Base-by-base conservation (phyloP, 2,329 filamentous ascomycete genomes). In the Plenodomus biglobosus region DNA sequence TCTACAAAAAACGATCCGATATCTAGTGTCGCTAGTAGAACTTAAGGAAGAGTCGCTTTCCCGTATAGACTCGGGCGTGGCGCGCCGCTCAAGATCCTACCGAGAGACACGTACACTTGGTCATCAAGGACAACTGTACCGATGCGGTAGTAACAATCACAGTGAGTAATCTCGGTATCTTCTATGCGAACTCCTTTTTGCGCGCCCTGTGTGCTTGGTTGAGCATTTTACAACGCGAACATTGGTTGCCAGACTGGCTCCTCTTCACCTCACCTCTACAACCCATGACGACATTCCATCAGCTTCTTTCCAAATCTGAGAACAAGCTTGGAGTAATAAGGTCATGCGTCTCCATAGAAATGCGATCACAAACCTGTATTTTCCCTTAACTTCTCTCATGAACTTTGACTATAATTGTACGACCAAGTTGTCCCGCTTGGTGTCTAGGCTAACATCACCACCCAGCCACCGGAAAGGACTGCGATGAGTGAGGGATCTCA, bases 401-500 rank as follows among this genome's bases (percentile, higher is more conserved):
- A 10, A 24, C 22, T 24, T 24, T 10, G 10, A 24, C 5, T 11
- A 32, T 15, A 32, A 3, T 11, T 15, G 15, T 15, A 8, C 3
- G 11, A 32, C 27, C 11, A 32, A 32, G 27, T 15, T 8, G 27
- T 8, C 27, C 27, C 15, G 27, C 11, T 15, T 32, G 8, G 11
- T 11, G 3, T 32, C 27, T 32, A 17, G 17, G 32, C 49, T 55
- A 36, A 53, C 16, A 20, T n/a, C 17, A n/a, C 10, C 32, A 38
- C 13, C 47, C 43, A 64, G 61, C 36, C 40, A 27, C 45, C 44
- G 48, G 45, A 46, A 45, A 27, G 45, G 16, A 39, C 39, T 38
- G 30, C 52, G 53, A 40, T 42, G 50, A 56, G 51, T 50, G 45
- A 56, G 60, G 54, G 55, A 51, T 52, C 38, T 37, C 43, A 52